Evolutionary conservation across 306 rosid species (phyloP).

Genomic region (Quercus alba): DNA sequence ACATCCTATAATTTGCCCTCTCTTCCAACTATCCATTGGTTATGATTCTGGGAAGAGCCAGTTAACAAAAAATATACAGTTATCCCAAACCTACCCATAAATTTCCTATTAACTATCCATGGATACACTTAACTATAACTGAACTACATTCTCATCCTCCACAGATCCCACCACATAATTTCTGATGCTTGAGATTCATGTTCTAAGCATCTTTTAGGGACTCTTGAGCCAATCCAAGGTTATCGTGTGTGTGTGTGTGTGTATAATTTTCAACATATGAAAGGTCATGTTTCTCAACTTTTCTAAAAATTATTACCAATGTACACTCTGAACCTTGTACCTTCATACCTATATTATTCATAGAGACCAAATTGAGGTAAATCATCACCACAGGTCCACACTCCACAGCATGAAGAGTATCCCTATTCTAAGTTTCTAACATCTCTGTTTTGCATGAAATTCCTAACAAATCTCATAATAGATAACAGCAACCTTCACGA

Average conservation of each 20-base stretch:
- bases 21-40: neutral
- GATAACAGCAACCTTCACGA: neutral
- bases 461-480: neutral
- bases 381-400: neutral
- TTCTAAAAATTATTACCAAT: neutral
- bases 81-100: neutral
- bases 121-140: neutral
- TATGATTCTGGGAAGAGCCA: neutral
- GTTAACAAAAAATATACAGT: neutral
- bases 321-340: neutral
- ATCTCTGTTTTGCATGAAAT: neutral
- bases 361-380: neutral
- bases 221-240: neutral
- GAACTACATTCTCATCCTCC: neutral
- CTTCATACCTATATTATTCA: neutral
- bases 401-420: neutral
- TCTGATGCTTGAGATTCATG: neutral
- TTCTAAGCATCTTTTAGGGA: neutral
- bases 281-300: neutral
- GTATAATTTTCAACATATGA: neutral
- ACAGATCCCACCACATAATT: neutral
- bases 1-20: neutral
- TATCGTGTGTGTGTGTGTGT: neutral
- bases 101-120: neutral
- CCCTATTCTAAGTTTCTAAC: neutral